Evolutionary conservation across 495 filamentous ascomycete genomes (phyloP), one percentile per base, ranked within the genome.

Genomic region (Terfezia boudieri): DNA sequence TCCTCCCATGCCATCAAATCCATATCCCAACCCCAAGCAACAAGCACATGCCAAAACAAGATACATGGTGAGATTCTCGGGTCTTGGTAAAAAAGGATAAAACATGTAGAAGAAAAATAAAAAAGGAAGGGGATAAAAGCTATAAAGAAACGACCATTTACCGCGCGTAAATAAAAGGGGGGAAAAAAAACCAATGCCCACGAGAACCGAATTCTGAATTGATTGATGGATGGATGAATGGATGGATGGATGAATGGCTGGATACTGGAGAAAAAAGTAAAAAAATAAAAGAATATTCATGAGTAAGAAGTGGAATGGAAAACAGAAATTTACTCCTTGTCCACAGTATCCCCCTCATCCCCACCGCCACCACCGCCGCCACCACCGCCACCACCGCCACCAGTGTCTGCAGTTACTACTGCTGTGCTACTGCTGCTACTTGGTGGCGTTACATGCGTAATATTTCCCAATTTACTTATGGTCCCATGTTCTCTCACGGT

Each of bases 281-380:
- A 61, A 58, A 56, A 53, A 57, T 49, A 53, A 36, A 56, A 46
- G 32, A 57, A 67, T 52, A 65, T 51, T 54, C 55, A 49, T 59
- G 65, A 20, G 20, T 20, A 32, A 32, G 26, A 32, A 7, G 26
- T 5, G 26, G 26, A 32, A 32, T 32, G 26, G 26, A 7, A 32
- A 7, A 66, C 61, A 46, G 65, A 62, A 32, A 57, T 61, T 53
- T 62, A 56, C 51, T 58, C 67, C 46, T 69, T 60, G 49, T 61
- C 59, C 35, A 58, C 62, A 51, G 69, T 71, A 60, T 70, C 69
- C 53, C 69, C 70, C 56, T 73, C 70, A 43, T 62, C 67, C 58
- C 55, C 46, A 51, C 60, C 53, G 50, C 64, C 58, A 32, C 53
- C 56, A 22, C n/a, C n/a, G n/a, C n/a, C n/a, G n/a, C n/a, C n/a